Conservation (phyloP, 495 filamentous ascomycete genomes). For the Rusavskia elegans region DNA sequence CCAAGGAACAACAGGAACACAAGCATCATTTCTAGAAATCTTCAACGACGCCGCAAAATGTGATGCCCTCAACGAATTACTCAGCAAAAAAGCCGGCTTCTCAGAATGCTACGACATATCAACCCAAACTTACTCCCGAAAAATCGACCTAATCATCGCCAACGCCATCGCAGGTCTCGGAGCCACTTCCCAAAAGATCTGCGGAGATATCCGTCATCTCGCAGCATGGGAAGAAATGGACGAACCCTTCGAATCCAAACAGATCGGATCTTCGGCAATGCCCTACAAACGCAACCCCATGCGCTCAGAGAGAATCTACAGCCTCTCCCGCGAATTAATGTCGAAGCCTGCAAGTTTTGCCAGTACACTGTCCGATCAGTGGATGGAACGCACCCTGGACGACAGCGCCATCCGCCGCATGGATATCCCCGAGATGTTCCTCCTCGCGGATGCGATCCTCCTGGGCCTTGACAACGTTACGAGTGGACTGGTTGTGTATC, state of each 20-base stretch:
- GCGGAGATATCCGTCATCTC: conserved; percentile 63
- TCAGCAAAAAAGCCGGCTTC: conserved; percentile 80
- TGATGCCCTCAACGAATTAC: conserved; percentile 52
- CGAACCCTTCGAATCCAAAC: conserved; percentile 76
- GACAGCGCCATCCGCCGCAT: conserved; percentile 49
- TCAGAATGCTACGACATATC: conserved; percentile 52
- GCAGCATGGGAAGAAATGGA: conserved; percentile 70
- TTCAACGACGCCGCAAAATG: conserved; percentile 66
- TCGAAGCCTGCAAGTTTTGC: conserved; percentile 51
- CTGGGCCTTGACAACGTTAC: conserved; percentile 71
- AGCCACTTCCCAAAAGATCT: conserved; percentile 62
- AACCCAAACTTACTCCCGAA: conserved; percentile 69
- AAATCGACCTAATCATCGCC: conserved; percentile 67
- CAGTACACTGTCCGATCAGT: conserved; percentile 73
- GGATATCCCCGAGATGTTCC: conserved; percentile 65
- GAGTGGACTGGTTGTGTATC: conserved; percentile 75
- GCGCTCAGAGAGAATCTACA: conserved; percentile 63
- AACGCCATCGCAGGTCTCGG: conserved; percentile 75
- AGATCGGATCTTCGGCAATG: conserved; percentile 37
- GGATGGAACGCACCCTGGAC: conserved; percentile 52
- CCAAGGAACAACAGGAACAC: conserved; percentile 65
- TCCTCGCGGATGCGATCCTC: conserved; percentile 65
- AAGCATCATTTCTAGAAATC: conserved; percentile 67
- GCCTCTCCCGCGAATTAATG: conserved; percentile 52
- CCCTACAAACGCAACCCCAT: conserved; percentile 77